phyloP scores from a whole-genome alignment of 2,329 filamentous ascomycete genomes.

The Cladosporium cucumerinum region DNA sequence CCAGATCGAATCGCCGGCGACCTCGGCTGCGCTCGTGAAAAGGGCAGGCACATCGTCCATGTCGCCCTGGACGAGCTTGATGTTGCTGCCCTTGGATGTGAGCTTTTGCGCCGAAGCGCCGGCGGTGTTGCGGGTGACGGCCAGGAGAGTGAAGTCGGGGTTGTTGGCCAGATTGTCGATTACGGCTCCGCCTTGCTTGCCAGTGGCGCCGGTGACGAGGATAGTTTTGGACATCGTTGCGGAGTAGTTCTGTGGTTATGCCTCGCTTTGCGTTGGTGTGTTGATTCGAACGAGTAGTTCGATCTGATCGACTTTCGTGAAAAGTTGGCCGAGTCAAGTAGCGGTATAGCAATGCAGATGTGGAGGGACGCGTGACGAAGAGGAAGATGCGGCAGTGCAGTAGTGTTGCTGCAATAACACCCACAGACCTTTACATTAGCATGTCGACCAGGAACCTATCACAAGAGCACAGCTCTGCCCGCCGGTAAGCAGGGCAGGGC shows the following conservation, averaged over 20 bases:
- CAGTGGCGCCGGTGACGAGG: constrained; percentile 46
- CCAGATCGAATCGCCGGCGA: constrained; percentile 30
- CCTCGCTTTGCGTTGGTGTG: neutral
- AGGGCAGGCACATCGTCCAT: constrained; percentile 49
- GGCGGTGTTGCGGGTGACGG: constrained; percentile 53
- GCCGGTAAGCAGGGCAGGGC: neutral
- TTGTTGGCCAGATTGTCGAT: constrained; percentile 38
- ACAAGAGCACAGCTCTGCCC: neutral
- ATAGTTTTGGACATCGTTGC: constrained; percentile 37
- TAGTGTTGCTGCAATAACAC: constrained; percentile 5
- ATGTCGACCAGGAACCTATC: neutral
- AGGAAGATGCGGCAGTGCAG: neutral
- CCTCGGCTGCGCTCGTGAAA: constrained; percentile 47
- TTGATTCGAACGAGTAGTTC: neutral
- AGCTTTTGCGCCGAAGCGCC: constrained; percentile 51
- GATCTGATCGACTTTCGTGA: neutral
- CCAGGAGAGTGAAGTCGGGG: constrained; percentile 50
- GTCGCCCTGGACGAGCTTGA: constrained; percentile 55
- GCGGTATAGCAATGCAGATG: neutral
- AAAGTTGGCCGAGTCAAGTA: neutral
- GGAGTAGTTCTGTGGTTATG: neutral
- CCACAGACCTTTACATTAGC: constrained; percentile 1
- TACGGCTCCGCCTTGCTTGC: constrained; percentile 46
- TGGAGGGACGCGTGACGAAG: neutral
- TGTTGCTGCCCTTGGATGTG: constrained; percentile 41